Evolutionary conservation across 2,329 filamentous ascomycete species (phyloP).

Genomic region (Nannizziopsis barbatae): DNA sequence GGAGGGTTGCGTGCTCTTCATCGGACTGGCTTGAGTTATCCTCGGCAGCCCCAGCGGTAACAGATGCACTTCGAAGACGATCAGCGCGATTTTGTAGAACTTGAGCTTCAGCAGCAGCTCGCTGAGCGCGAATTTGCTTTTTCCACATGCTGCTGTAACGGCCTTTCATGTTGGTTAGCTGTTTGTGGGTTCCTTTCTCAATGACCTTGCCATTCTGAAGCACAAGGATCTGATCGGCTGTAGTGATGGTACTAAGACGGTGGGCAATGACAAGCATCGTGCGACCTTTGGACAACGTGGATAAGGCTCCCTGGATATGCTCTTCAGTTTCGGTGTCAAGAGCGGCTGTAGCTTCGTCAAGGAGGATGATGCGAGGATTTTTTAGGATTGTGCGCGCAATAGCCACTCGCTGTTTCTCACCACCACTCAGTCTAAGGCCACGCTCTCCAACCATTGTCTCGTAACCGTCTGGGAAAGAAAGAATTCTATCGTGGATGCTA

Average conservation of each 20-base stretch:
- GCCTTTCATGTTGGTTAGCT: constrained; percentile 58
- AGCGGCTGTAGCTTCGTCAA: constrained; percentile 82
- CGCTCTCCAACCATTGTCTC: constrained; percentile 84
- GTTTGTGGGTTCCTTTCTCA: constrained; percentile 67
- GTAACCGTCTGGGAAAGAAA: constrained; percentile 79
- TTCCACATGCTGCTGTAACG: constrained; percentile 80
- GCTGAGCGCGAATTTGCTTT: constrained; percentile 71
- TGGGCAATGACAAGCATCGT: constrained; percentile 95
- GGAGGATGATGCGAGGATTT: constrained; percentile 78
- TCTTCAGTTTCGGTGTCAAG: constrained; percentile 87
- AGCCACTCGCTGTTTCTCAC: constrained; percentile 86
- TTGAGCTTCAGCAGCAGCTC: constrained; percentile 51
- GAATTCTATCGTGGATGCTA: constrained; percentile 84
- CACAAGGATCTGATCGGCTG: constrained; percentile 75
- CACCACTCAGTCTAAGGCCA: constrained; percentile 73
- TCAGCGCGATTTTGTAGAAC: constrained; percentile 35
- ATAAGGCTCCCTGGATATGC: constrained; percentile 79
- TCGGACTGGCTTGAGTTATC: constrained; percentile 42
- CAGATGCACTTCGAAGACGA: constrained; percentile 33
- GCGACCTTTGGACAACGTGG: constrained; percentile 67
- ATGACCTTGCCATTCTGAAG: constrained; percentile 64
- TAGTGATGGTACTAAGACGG: constrained; percentile 72
- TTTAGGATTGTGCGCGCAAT: constrained; percentile 91
- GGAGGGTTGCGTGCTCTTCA: constrained; percentile 27
- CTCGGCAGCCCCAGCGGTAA: constrained; percentile 28